Evolutionary conservation across 106 monocot genomes (phyloP), one percentile per base, ranked within the genome.

Genomic region (Dendrobium huoshanense): DNA sequence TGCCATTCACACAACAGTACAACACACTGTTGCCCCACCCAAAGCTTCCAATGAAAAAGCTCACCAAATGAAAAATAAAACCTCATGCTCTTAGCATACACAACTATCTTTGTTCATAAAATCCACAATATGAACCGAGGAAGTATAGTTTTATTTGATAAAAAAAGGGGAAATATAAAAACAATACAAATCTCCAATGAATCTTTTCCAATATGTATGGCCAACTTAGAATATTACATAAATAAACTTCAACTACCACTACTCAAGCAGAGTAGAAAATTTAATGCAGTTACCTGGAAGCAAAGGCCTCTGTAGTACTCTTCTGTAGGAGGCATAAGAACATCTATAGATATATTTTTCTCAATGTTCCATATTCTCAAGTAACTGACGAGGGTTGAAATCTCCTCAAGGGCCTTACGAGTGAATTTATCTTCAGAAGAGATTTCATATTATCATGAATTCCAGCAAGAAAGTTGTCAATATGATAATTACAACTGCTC

Each of bases 321-420:
- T 82, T 99, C 99, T 72, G 89, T 81, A 67, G 99, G 95, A 82
- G 91, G 91, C 91, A 95, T 90, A 3, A 99, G 84, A 54, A 99
- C 91, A 85, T 99, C 99, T 44, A 95, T 41, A 81, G 84, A 91
- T 41, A 95, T 79, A 75, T 87, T 75, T 33, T 91, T 81, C 18
- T 91, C 90, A 70, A 99, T 84, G 78, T 79, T 86, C 99, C 99
- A 99, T 45, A 82, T 67, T 84, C 91, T 87, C 72, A 99, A 81
- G 72, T 87, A 95, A 29, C 81, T 93, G 7, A 93, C 51, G 86
- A 99, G 87, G 6, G 75, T 83, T 11, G 95, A 93, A 81, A 99
- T 78, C 77, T 99, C 99, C 79, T 99, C 93, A 73, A 99, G 83
- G 73, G 98, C 95, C 80, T 89, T 95, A 58, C 81, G 80, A 72